These are phyloP conservation scores for Oxyria digyna DNA, from an alignment of 148 eudicot species.

Conservation along the genomic window DNA sequence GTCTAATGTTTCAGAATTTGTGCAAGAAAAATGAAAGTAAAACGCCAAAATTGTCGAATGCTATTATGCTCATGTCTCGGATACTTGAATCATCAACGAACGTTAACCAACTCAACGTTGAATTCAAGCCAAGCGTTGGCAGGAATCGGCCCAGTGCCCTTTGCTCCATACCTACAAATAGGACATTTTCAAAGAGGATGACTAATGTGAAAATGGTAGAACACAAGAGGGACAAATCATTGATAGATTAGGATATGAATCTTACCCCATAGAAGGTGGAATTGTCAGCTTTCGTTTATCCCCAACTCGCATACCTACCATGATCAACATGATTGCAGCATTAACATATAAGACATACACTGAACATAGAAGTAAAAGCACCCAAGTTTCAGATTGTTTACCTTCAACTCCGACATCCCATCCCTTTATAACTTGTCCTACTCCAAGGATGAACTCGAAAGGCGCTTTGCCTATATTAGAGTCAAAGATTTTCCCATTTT, in stretches of 20 bases:
- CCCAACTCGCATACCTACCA: constrained; percentile 88
- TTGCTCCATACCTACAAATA: constrained; percentile 52
- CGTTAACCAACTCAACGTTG: constrained; percentile 62
- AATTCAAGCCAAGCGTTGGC: constrained; percentile 66
- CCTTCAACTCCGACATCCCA: constrained; percentile 99
- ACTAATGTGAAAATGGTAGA: not conserved
- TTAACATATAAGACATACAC: not conserved
- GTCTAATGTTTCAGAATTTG: not conserved
- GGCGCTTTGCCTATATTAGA: constrained; percentile 63
- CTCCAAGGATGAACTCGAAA: constrained; percentile 79
- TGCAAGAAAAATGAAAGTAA: not conserved
- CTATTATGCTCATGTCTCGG: too few relatives aligned
- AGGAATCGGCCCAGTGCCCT: constrained; percentile 46
- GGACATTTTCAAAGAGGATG: not conserved
- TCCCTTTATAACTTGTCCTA: constrained; percentile 84
- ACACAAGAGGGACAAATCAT: not conserved
- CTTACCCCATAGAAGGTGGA: constrained; percentile 97
- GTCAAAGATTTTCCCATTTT: constrained; percentile 65
- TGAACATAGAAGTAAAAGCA: not conserved
- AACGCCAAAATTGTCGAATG: not conserved
- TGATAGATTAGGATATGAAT: not conserved
- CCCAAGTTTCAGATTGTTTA: constrained; percentile 10
- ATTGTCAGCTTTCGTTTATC: constrained; percentile 88
- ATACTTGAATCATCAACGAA: constrained; percentile 12
- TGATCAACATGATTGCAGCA: not conserved